Conservation (phyloP, 768 basidiomycete species). For the Phylloporus rhodoxanthus region DNA sequence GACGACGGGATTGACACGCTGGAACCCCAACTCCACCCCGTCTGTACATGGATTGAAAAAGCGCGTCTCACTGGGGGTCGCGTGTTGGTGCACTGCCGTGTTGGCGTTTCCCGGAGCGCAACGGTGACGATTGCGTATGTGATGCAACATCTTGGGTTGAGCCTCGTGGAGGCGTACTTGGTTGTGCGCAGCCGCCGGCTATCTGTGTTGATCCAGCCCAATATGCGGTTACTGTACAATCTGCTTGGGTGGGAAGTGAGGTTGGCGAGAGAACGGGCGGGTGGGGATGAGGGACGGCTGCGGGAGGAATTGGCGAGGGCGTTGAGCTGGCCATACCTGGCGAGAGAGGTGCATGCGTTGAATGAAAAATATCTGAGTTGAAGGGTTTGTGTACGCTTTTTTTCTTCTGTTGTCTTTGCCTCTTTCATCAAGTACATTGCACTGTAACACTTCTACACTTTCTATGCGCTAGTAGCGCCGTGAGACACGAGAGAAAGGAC, state of each 20-base stretch:
- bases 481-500: too few species aligned
- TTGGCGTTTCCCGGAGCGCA: conserved; percentile 94
- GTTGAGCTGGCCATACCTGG: conserved; percentile 79
- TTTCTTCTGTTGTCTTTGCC: background rate
- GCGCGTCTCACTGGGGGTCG: conserved; percentile 80
- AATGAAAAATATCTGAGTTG: conserved; percentile 76
- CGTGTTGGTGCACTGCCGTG: conserved; percentile 94
- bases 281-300: conserved; percentile 43
- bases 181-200: conserved; percentile 86
- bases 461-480: too few species aligned
- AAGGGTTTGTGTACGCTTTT: conserved; percentile 1
- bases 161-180: conserved; percentile 90
- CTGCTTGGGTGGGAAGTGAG: conserved; percentile 92
- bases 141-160: conserved; percentile 84
- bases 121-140: conserved; percentile 97
- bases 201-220: conserved; percentile 90
- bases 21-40: conserved; percentile 79
- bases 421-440: background rate
- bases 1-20: conserved; percentile 97
- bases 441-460: too few species aligned
- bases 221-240: conserved; percentile 93
- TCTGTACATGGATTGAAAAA: conserved; percentile 90
- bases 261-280: conserved; percentile 72
- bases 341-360: conserved; percentile 76
- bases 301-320: conserved; percentile 59